These are phyloP conservation scores for Kalmanozyma brasiliensis DNA, from an alignment of 1,284 basidiomycete species.

Conservation along the genomic window DNA sequence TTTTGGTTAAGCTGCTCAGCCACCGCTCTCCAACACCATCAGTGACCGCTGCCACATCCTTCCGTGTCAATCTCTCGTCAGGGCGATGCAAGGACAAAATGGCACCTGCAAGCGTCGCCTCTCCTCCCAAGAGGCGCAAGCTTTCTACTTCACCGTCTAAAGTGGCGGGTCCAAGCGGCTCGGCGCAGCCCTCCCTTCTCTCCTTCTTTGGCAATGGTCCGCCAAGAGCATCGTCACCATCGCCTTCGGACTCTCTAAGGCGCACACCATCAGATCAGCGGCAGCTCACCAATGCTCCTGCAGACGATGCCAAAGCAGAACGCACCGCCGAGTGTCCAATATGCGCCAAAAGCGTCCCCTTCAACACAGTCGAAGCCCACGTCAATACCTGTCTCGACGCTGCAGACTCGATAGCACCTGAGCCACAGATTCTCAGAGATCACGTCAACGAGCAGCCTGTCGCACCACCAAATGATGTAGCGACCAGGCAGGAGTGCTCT, in stretches of 20 bases:
- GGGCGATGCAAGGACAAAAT: constrained; percentile 26
- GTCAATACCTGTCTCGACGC: constrained; percentile 51
- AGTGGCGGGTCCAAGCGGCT: constrained; percentile 13
- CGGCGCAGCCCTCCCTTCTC: constrained; percentile 43
- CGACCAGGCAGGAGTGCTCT: constrained; percentile 17
- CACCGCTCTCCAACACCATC: constrained; percentile 1
- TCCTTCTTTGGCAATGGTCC: constrained; percentile 35
- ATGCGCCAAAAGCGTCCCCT: constrained; percentile 30
- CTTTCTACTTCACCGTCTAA: constrained; percentile 33
- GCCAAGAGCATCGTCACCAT: constrained; percentile 8
- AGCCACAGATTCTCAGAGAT: constrained; percentile 17
- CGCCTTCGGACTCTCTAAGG: constrained; percentile 1
- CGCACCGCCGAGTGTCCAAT: constrained; percentile 42
- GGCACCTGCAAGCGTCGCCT: constrained; percentile 31
- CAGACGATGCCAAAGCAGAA: constrained; percentile 4
- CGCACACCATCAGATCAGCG: constrained; percentile 4
- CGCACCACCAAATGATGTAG: not conserved
- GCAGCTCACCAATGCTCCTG: not conserved
- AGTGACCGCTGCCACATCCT: constrained; percentile 1
- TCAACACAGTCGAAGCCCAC: constrained; percentile 46
- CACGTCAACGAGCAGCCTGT: constrained; percentile 17
- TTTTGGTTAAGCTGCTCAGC: constrained; percentile 16
- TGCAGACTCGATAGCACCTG: constrained; percentile 7
- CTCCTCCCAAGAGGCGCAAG: constrained; percentile 43
- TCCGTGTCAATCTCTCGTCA: not conserved